Evolutionary conservation across 1,284 basidiomycete species (phyloP), one percentile per base, ranked within the genome.

Genomic region (Rhodotorula sp.): DNA sequence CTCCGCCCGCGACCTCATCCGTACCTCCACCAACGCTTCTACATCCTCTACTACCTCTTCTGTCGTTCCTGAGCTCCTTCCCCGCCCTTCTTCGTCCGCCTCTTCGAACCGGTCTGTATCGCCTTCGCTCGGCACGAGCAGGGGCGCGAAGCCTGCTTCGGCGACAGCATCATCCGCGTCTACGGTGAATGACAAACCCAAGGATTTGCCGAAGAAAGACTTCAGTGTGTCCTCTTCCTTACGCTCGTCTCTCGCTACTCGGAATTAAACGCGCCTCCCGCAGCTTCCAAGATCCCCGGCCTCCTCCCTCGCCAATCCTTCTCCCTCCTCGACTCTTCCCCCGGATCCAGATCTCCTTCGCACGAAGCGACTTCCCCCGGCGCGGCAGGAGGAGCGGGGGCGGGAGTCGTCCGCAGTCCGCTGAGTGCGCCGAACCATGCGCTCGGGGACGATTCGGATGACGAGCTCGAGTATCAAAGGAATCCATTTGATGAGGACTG

Each of bases 401-500:
- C n/a, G 11, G 52, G 19, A 2, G 46, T 29, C 29, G 60, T 39
- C 10, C 48, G 34, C 34, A 56, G 46, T n/a, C 53, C 47, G 20
- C 36, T 61, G 19, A 4, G 20, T 10, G 60, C 60, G 36, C 60
- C 60, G 48, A 53, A 66, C 30, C 59, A 66, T 36, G 29, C 52
- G 36, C 52, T 66, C n/a, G 61, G 61, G 11, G 66, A 68, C 48
- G 60, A 64, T 30, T 46, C 54, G 13, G 62, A 68, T 20, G 64
- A 67, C 36, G 67, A 70, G 20, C 57, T 74, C 24, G 72, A 74
- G 27, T 74, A 74, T 32, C 64, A 64, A 13, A 55, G 56, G 59
- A 64, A 48, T 8, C 73, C 73, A 36, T 74, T 74, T 29, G 71
- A 74, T 29, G 73, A 74, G 13, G 73, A 74, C 39, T 68, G 49